These are phyloP conservation scores for Penicillium frequentans DNA, from an alignment of 2,329 filamentous ascomycete genomes.

Conservation along the genomic window DNA sequence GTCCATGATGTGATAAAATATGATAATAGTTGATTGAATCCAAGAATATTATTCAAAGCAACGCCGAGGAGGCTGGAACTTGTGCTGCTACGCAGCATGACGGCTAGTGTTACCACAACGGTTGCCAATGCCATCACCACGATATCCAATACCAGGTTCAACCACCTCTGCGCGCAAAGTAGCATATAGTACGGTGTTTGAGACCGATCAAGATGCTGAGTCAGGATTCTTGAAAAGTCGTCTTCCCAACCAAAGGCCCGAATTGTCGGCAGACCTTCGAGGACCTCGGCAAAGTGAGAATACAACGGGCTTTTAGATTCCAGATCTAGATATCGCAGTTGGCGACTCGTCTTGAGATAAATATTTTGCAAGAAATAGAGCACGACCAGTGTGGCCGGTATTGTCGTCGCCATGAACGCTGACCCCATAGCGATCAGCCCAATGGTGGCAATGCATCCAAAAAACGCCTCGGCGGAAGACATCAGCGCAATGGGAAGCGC, in stretches of 20 bases:
- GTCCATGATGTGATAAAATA: background rate
- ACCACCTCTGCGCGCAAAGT: background rate
- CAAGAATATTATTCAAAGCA: background rate
- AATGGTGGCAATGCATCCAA: background rate
- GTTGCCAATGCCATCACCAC: background rate
- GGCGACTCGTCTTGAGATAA: background rate
- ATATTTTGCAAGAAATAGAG: background rate
- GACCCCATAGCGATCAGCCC: background rate
- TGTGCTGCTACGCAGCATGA: background rate
- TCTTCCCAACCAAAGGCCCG: background rate
- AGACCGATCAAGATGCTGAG: background rate
- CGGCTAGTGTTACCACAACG: background rate
- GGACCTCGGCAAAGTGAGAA: background rate
- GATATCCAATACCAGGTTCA: background rate
- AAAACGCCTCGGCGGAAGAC: background rate
- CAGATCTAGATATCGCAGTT: background rate
- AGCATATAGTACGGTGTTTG: background rate
- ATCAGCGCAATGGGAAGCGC: background rate
- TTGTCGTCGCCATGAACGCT: background rate
- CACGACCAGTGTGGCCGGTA: background rate
- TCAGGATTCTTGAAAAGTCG: background rate
- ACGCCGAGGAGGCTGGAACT: background rate
- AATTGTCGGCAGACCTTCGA: background rate
- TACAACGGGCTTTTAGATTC: background rate
- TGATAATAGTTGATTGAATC: background rate